These are phyloP conservation scores for Leccinum fibrillosum DNA, from an alignment of 768 basidiomycete genomes.

Conservation along the genomic window DNA sequence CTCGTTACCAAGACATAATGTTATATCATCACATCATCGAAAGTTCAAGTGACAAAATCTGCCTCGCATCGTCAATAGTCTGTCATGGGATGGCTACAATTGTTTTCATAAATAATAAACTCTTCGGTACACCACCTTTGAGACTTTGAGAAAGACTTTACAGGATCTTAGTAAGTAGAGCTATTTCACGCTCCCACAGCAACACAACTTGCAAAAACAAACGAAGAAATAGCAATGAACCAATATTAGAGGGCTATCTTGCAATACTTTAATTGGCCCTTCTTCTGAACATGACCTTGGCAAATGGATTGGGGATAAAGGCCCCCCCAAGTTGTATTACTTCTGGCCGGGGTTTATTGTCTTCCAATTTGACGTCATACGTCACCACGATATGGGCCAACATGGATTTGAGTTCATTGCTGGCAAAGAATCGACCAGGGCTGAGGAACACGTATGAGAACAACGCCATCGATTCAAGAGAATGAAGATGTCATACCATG, in stretches of 20 bases:
- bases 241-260: too few relatives aligned
- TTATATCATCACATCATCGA: background rate
- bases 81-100: too few relatives aligned
- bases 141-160: too few relatives aligned
- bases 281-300: background rate
- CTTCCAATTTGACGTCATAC: slow-evolving; percentile 10
- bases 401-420: slow-evolving; percentile 9
- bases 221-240: background rate
- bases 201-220: background rate
- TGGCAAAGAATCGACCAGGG: slow-evolving; percentile 12
- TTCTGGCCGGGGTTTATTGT: background rate
- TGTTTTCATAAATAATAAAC: too few relatives aligned
- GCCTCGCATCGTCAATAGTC: too few relatives aligned
- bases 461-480: background rate
- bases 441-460: background rate
- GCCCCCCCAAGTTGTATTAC: background rate
- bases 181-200: background rate
- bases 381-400: slow-evolving; percentile 10
- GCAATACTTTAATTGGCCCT: background rate
- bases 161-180: background rate
- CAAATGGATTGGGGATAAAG: background rate
- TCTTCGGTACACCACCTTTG: too few relatives aligned
- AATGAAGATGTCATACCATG: slow-evolving; percentile 8
- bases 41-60: too few relatives aligned
- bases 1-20: background rate